Evolutionary conservation across 2,329 filamentous ascomycete species (phyloP), one percentile per base, ranked within the genome.

Genomic region (Sphaerulina vaccinii): DNA sequence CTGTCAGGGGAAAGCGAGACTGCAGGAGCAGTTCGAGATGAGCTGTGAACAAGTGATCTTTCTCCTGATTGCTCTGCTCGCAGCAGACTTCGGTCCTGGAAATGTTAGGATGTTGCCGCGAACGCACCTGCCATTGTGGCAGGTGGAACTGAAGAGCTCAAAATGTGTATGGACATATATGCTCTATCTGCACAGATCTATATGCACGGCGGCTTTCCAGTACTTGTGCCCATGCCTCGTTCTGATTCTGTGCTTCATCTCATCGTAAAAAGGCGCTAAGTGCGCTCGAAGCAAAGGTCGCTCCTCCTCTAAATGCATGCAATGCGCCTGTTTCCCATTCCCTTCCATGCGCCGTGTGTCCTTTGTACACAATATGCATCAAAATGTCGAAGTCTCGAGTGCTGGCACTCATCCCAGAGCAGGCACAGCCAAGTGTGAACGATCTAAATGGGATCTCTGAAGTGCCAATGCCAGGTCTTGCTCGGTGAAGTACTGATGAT

Each of bases 391-490:
- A 4, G 8, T 39, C 19, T 13, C 36, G 3, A 3, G 16, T 21
- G 36, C 10, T 7, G 7, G 19, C 18, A 9, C 16, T 48, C 24
- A 33, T 5, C 15, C 35, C n/a, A 39, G 35, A 2, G 42, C 47
- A 5, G 51, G 51, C n/a, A 54, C 51, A 3, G 46, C 46, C n/a
- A 71, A 55, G 52, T 73, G 69, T 3, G 72, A 73, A 35, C 68
- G 65, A 42, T 72, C 60, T n/a, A 71, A 55, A 54, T 73, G 69
- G 4, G 72, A 73, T 38, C 67, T 65, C 43, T 72, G 65, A 46
- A 77, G 60, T 0, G 75, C 75, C 7, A 71, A 60, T 36, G 71
- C 70, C 39, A 78, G 68, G 22, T 77, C 73, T 44, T 75, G 71
- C 21, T 72, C 66, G 2, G 73, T 69, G 56, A 77, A 78, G 1